Base-by-base conservation (phyloP, 140 eudicot species). In the Senecio squalidus region DNA sequence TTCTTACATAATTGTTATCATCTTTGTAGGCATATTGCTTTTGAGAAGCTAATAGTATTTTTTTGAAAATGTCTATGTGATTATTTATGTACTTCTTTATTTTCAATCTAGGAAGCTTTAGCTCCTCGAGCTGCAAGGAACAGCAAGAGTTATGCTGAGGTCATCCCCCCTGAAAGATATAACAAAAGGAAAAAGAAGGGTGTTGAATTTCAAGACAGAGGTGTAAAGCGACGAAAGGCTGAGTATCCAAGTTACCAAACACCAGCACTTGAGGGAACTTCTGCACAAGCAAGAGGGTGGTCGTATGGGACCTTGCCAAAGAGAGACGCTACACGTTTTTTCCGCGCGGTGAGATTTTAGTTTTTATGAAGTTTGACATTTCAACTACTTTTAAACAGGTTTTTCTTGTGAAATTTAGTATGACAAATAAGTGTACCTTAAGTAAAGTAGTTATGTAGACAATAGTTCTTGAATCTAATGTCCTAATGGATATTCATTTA, bases 101-200 rank as follows among this genome's bases (percentile, higher is more conserved):
- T 50, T 43, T 31, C 60, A 49, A 31, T 59, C 38, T 64, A 93
- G 99, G 95, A 88, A 34, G 93, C 94, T 45, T 82, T 93, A 51
- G 99, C 95, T 60, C 96, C 99, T 70, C 84, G 96, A 40, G 95
- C 95, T 48, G 99, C 96, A 61, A 78, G 96, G 81, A 84, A 71
- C 63, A 81, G 78, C 60, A 93, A 84, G 76, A 88, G 95, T 67
- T 93, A 93, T 72, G 95, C 83, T 3, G 99, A 93, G 76, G 73
- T 71, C 46, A 26, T 65, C 62, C 94, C 88, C 30, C 68, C 84
- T 4, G 95, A 79, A 59, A 75, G 68, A 71, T 65, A 56, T 63
- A 78, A 70, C 58, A 93, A 84, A 77, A 82, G 99, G 75, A 84
- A 82, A 76, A 88, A 84, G 77, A 93, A 84, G 60, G 89, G 80